phyloP scores from a whole-genome alignment of 192 early-diverging fungal genomes.

The Coemansia umbellata region DNA sequence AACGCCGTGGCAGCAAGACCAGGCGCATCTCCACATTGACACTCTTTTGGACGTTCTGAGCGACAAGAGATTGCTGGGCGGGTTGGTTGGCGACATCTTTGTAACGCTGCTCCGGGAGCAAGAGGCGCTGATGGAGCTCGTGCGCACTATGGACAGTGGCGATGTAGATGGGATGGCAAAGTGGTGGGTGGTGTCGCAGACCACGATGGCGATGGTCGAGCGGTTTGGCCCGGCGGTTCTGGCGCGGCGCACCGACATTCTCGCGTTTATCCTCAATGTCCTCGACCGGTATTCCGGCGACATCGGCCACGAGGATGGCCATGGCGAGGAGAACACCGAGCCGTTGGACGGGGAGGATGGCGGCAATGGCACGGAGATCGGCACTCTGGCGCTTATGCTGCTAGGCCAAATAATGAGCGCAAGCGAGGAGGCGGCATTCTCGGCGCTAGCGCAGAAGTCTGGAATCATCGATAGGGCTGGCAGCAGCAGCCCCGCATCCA shows the following conservation, averaged over 20 bases:
- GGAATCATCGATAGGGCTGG: too few species aligned
- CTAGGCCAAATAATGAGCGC: conserved; percentile 61
- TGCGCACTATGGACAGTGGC: conserved; percentile 17
- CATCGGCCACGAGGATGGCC: not conserved
- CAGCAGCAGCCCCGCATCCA: conserved; percentile 6
- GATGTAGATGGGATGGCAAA: not conserved
- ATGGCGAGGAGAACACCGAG: not conserved
- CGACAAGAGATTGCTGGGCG: not conserved
- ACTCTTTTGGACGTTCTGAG: conserved; percentile 64
- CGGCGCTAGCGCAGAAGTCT: not conserved
- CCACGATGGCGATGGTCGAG: conserved; percentile 59
- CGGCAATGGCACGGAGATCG: conserved; percentile 56
- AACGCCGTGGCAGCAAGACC: conserved; percentile 19
- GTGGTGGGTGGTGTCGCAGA: conserved; percentile 49
- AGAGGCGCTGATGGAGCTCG: conserved; percentile 47
- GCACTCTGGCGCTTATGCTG: conserved; percentile 58
- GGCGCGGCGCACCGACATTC: conserved; percentile 68
- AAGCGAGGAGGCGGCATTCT: conserved; percentile 30
- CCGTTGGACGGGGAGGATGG: not conserved
- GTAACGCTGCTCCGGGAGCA: conserved; percentile 73
- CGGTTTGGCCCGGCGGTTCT: conserved; percentile 70
- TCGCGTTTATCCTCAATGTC: conserved; percentile 64
- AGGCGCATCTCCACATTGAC: conserved; percentile 56
- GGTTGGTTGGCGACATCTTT: conserved; percentile 67
- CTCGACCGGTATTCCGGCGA: conserved; percentile 44